Evolutionary conservation across 345 rosid genomes (phyloP).

Genomic region (Hevea brasiliensis): DNA sequence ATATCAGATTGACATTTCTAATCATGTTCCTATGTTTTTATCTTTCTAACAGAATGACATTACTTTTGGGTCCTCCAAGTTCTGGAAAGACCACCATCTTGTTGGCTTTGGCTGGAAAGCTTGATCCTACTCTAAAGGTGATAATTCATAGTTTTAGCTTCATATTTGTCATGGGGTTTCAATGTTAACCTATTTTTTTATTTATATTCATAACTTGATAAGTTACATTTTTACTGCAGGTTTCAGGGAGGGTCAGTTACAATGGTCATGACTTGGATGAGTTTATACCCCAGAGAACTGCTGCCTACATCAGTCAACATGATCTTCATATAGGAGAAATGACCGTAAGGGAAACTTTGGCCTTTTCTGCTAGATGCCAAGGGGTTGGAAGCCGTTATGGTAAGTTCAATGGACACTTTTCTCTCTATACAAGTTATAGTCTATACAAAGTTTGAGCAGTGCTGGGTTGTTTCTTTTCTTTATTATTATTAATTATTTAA

Average conservation of each 20-base stretch:
- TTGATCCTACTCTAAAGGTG: conserved; percentile 55
- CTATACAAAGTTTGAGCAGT: neutral
- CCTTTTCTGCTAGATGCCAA: conserved; percentile 73
- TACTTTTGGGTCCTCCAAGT: conserved; percentile 77
- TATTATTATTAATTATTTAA: neutral
- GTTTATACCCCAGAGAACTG: conserved; percentile 63
- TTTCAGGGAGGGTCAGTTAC: conserved; percentile 53
- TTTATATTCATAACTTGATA: neutral
- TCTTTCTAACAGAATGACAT: conserved; percentile 48
- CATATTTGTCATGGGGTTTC: neutral
- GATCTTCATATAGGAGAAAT: conserved; percentile 56
- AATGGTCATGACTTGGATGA: conserved; percentile 51
- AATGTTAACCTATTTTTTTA: too few species aligned
- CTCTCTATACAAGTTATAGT: too few species aligned
- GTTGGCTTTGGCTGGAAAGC: conserved; percentile 76
- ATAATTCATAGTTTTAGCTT: neutral
- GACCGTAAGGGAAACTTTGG: conserved; percentile 76
- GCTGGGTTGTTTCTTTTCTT: neutral
- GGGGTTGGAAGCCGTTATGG: conserved; percentile 61
- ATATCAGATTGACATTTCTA: neutral
- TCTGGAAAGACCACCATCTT: conserved; percentile 76
- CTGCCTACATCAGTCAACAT: conserved; percentile 64
- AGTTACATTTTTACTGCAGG: conserved; percentile 26
- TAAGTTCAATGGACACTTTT: conserved; percentile 17
- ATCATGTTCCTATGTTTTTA: neutral